Evolutionary conservation across 2,329 filamentous ascomycete genomes (phyloP), one percentile per base, ranked within the genome.

Genomic region (Scopulariopsis brevicaulis): DNA sequence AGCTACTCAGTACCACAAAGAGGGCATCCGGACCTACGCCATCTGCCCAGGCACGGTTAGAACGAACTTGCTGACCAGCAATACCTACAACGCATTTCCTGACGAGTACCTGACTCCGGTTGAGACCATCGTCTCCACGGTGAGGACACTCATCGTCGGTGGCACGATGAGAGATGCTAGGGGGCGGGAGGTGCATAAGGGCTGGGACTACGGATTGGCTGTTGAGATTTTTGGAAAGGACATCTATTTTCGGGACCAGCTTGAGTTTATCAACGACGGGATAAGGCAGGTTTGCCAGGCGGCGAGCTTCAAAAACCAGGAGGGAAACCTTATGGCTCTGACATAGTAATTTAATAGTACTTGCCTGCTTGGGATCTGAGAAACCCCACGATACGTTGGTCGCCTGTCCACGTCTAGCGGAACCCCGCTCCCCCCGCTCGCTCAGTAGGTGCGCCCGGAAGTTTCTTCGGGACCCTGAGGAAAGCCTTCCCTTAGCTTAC

Each of bases 41-140:
- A 65, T 70, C 25, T 68, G 67, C 55, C 70, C 68, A 4, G 67
- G 66, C 18, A 65, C 65, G 2, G 65, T 70, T 25, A 61, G 64
- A 52, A 71, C 69, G 3, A 67, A 67, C 54, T 60, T 71, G 32
- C 58, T 69, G 14, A 59, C 64, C 34, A 53, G 60, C 22, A 62
- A 65, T 22, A 58, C 65, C 56, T 69, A 65, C 66, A 62, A 64
- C n/a, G 57, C 60, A 8, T 70, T 69, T 61, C 67, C 67, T 4
- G 63, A 65, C 15, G 64, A 66, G 57, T 66, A 62, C 58, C 61
- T 69, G 54, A 71, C 67, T 14, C 63, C 64, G 24, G 61, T 68
- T 53, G 62, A 64, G 3, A 66, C 65, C 51, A 64, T 71, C 14
- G 65, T 64, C 4, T 64, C 62, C 14, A 66, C 65, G 18, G 62